Evolutionary conservation across 1,284 basidiomycete genomes (phyloP).

Genomic region (Ganoderma sp.): DNA sequence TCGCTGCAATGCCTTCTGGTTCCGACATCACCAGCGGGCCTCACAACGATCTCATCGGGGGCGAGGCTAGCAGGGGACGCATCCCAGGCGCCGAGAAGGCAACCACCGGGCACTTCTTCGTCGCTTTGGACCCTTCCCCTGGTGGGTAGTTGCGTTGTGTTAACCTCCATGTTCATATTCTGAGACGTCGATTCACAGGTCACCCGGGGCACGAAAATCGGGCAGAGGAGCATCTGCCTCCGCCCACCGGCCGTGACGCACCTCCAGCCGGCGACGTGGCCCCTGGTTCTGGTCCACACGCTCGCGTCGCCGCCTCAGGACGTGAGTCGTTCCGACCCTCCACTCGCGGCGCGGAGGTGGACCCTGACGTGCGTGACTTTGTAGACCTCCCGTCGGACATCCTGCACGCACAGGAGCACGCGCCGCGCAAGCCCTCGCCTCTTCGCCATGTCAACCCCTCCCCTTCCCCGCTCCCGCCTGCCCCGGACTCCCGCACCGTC

Average conservation of each 20-base stretch:
- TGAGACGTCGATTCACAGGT: constrained; percentile 26
- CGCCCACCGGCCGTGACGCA: constrained; percentile 37
- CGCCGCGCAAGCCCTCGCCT: constrained; percentile 25
- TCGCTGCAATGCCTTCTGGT: constrained; percentile 41
- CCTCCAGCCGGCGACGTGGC: constrained; percentile 32
- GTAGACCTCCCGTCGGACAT: constrained; percentile 31
- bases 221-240: constrained; percentile 39
- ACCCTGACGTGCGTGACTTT: background rate
- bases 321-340: constrained; percentile 22
- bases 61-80: constrained; percentile 34
- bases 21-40: constrained; percentile 13
- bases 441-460: constrained; percentile 18
- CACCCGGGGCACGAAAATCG: constrained; percentile 23
- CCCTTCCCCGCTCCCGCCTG: constrained; percentile 30
- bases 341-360: background rate
- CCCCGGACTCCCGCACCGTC: constrained; percentile 39
- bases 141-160: background rate
- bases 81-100: constrained; percentile 41
- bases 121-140: constrained; percentile 24
- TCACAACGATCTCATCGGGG: constrained; percentile 43
- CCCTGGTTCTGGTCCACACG: constrained; percentile 23
- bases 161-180: constrained; percentile 26
- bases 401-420: constrained; percentile 24
- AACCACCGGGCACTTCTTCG: constrained; percentile 38
- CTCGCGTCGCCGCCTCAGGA: constrained; percentile 19